Evolutionary conservation across 495 filamentous ascomycete species (phyloP).

Genomic region (Penicillium pancosmium): DNA sequence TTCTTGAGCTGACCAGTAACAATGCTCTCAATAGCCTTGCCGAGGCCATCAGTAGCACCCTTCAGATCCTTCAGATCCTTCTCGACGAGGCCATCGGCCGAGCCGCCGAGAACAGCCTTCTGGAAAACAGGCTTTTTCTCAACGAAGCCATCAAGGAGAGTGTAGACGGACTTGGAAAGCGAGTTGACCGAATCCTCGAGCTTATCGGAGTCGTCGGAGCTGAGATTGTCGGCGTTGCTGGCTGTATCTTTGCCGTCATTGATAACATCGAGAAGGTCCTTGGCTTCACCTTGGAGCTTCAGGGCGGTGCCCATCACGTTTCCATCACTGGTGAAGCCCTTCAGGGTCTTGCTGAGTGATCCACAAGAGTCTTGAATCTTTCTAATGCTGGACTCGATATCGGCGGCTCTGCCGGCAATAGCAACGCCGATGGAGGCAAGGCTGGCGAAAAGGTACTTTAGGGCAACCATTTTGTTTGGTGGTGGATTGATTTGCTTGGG

Average conservation of each 20-base stretch:
- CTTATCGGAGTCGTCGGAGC: slow-evolving; percentile 3
- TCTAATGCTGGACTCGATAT: slow-evolving; percentile 5
- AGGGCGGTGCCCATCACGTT: slow-evolving; percentile 2
- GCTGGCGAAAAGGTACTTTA: background rate
- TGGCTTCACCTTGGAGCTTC: slow-evolving; percentile 7
- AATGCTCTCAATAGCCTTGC: slow-evolving; percentile 4
- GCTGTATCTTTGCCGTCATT: slow-evolving; percentile 2
- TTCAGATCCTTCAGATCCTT: slow-evolving; percentile 7
- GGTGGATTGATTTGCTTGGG: background rate
- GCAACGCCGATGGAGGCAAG: slow-evolving; percentile 2
- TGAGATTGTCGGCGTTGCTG: background rate
- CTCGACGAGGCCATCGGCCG: slow-evolving; percentile 6
- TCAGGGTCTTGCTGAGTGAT: slow-evolving; percentile 2
- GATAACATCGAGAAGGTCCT: slow-evolving; percentile 1
- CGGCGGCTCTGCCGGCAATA: background rate
- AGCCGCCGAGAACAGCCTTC: slow-evolving; percentile 9
- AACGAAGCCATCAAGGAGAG: slow-evolving; percentile 6
- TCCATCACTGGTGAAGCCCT: background rate
- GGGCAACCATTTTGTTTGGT: slow-evolving; percentile 5
- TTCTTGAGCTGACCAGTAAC: slow-evolving; percentile 2
- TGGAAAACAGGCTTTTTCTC: slow-evolving; percentile 6
- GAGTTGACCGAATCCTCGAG: background rate
- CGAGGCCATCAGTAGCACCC: slow-evolving; percentile 6
- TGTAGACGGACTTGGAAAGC: background rate
- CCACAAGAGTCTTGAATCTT: background rate